Conservation (phyloP, 148 eudicot species). For the Rhododendron ferrugineum region DNA sequence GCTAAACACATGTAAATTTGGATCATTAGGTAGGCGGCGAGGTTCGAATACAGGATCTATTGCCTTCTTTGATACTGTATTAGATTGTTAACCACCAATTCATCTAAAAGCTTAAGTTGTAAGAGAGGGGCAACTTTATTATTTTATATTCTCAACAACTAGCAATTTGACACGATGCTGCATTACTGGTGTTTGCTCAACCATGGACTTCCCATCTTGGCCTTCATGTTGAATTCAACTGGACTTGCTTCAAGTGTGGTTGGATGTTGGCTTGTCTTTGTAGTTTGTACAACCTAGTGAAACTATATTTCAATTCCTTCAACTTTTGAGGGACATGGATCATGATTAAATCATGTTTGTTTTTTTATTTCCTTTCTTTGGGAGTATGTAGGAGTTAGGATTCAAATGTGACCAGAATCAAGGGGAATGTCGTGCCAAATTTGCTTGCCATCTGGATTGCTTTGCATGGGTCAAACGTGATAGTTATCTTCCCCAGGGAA, state of each 20-base stretch:
- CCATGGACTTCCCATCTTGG: conserved; percentile 5
- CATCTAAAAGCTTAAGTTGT: neutral
- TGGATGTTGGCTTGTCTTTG: neutral
- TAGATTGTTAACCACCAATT: neutral
- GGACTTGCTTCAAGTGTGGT: conserved; percentile 1
- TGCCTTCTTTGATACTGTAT: too few species aligned
- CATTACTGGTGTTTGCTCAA: neutral
- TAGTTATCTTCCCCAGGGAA: conserved; percentile 99
- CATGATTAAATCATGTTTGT: neutral
- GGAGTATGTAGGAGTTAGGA: conserved; percentile 69
- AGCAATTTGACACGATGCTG: neutral
- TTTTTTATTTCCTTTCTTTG: conserved; percentile 6
- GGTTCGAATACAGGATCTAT: neutral
- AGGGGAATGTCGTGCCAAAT: conserved; percentile 98
- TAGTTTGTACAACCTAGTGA: neutral
- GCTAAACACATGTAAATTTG: too few species aligned
- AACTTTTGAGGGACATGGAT: neutral
- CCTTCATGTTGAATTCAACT: neutral
- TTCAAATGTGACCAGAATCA: conserved; percentile 90
- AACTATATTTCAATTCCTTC: neutral
- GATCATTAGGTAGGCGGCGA: neutral
- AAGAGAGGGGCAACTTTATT: neutral
- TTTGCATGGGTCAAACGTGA: conserved; percentile 99
- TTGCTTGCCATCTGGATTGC: conserved; percentile 99
- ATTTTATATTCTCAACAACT: neutral